Evolutionary conservation across 208 protist genomes (phyloP), one percentile per base, ranked within the genome.

Genomic region (Kentomonas sorsogonicus): DNA sequence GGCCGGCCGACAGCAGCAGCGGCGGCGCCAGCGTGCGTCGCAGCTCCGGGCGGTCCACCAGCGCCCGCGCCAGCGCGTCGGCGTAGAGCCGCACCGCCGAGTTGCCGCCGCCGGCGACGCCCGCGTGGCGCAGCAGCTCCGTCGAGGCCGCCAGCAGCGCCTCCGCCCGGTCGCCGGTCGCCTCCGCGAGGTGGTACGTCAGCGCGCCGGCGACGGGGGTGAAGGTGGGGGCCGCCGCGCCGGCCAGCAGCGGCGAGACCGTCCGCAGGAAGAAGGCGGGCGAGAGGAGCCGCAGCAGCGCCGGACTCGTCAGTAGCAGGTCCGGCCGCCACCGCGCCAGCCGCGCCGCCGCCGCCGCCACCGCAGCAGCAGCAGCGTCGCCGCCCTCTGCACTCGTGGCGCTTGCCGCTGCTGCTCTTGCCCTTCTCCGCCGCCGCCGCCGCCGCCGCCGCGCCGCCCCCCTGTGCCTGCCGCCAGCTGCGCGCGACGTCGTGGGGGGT

Each of bases 91-190:
- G 72, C 30, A 85, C 30, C 15, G 74, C 69, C 11, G 75, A 79
- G 69, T 79, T 84, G 30, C 83, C 74, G 1, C 79, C 77, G 13
- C 63, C 63, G 55, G 64, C 57, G 53, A 73, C 69, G 30, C 58
- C 53, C 30, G 82, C 79, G 61, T 89, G 71, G 3, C 76, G 76
- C 40, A 60, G 65, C n/a, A 79, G 53, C 53, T 75, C 89, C 5
- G 71, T 52, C 38, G 87, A 78, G 34, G 82, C 68, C 39, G 86
- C 74, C 10, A 95, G 74, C n/a, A 95, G 72, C 38, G 83, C 79
- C 66, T 91, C 57, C 27, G 84, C 84, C 61, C 91, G 85, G 25
- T 77, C 88, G 46, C 79, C 77, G 13, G 47, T 13, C 60, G 51
- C 38, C 60, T 67, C 20, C 72, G 69, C 22, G 74, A 80, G 47